phyloP scores from a whole-genome alignment of 805 yeast genomes.

The Priceomyces fermenticarens region DNA sequence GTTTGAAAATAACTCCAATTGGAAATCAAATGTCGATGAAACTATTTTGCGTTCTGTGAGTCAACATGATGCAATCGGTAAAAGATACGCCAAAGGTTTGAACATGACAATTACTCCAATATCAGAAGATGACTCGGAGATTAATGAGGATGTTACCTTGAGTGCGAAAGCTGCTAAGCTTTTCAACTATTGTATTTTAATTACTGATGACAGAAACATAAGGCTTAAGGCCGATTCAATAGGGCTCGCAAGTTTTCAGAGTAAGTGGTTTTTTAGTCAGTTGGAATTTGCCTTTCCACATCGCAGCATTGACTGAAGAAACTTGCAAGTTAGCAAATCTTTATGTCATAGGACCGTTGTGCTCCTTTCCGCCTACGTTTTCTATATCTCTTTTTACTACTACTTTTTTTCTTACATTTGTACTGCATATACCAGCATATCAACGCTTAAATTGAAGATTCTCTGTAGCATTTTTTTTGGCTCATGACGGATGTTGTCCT shows the following conservation, averaged over 20 bases:
- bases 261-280: conserved; percentile 58
- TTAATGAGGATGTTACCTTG: conserved; percentile 11
- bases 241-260: conserved; percentile 54
- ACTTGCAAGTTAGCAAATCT: not conserved
- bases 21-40: conserved; percentile 74
- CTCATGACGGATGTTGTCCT: no score
- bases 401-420: not conserved
- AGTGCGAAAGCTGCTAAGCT: conserved; percentile 37
- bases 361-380: not conserved
- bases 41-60: conserved; percentile 53
- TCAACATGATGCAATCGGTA: conserved; percentile 40
- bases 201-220: conserved; percentile 76
- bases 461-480: no score
- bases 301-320: conserved; percentile 47
- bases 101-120: conserved; percentile 17
- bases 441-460: no score
- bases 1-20: conserved; percentile 67
- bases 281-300: conserved; percentile 47
- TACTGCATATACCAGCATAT: not conserved
- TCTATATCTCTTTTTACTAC: not conserved
- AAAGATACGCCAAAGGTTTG: conserved; percentile 39
- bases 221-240: conserved; percentile 58
- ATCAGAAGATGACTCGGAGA: conserved; percentile 5
- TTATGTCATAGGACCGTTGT: not conserved
- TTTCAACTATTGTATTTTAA: conserved; percentile 57